These are phyloP conservation scores for Fusarium phyllophilum DNA, from an alignment of 2,329 filamentous ascomycete species.

Conservation along the genomic window DNA sequence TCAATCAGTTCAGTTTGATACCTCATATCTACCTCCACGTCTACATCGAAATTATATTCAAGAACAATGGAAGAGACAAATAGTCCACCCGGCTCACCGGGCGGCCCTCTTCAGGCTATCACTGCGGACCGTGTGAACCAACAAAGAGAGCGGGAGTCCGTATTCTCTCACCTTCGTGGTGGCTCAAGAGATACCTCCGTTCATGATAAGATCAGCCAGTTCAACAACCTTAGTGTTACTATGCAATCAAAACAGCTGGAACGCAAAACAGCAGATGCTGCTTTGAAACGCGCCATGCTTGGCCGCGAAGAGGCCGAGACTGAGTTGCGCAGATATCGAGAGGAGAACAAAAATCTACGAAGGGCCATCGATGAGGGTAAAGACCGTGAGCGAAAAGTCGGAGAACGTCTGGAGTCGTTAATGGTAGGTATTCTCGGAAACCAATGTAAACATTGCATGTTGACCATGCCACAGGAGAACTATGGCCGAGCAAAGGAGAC, in stretches of 20 bases:
- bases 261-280: conserved; percentile 72
- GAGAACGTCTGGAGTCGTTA: conserved; percentile 73
- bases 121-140: conserved; percentile 73
- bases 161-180: conserved; percentile 50
- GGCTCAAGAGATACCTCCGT: conserved; percentile 68
- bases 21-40: not conserved
- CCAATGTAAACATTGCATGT: not conserved
- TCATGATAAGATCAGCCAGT: conserved; percentile 75
- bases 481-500: conserved; percentile 77
- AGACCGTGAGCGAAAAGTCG: conserved; percentile 72
- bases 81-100: conserved; percentile 65
- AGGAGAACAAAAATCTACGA: conserved; percentile 66
- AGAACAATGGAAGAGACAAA: conserved; percentile 39
- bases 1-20: not conserved
- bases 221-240: conserved; percentile 74
- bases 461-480: conserved; percentile 66
- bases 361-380: conserved; percentile 72
- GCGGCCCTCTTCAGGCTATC: conserved; percentile 67
- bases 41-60: not conserved
- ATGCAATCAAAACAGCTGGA: conserved; percentile 69
- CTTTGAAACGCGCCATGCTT: conserved; percentile 72
- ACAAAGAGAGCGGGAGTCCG: conserved; percentile 51
- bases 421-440: conserved; percentile 64
- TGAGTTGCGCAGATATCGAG: conserved; percentile 71
- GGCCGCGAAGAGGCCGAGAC: conserved; percentile 77